Evolutionary conservation across 2,329 filamentous ascomycete species (phyloP), one percentile per base, ranked within the genome.

Genomic region (Diaporthe capsici): DNA sequence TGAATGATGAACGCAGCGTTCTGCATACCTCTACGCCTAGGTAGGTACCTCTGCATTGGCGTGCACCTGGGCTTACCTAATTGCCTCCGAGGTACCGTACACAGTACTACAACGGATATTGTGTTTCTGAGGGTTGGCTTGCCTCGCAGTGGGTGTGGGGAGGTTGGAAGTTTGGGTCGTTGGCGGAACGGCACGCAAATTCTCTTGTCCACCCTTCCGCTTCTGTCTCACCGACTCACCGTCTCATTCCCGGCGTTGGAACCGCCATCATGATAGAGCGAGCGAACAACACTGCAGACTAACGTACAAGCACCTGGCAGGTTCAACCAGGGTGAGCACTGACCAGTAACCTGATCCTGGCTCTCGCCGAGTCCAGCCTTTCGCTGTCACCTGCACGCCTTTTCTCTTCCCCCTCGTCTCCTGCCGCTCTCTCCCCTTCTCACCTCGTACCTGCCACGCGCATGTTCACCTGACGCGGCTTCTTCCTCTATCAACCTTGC

Each of bases 401-500:
- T 39, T 39, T 13, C 37, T 39, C 37, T 13, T 13, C 12, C 25
- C 17, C 20, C 53, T 34, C 53, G 53, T 57, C 9, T 34, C 42
- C 44, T 67, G 34, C 20, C 28, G 28, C 28, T 13, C 22, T 20
- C 22, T 6, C 25, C 15, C 42, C 61, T 28, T 49, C 58, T 12
- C 39, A 47, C 10, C 42, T 65, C 39, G 58, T 44, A 34, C 63
- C 63, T 37, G 13, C 28, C 44, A n/a, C 44, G 28, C 22, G 13
- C 63, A 68, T 39, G 13, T 28, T 31, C 44, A 68, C 47, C 37
- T 53, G 44, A 25, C 22, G 47, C 47, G 65, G 47, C 65, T 68
- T 53, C 65, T 68, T 68, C 65, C 65, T 42, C 47, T 22, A 53
- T 53, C 47, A 53, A 49, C 34, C 22, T 51, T 39, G 65, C 47